Conservation (phyloP, 306 rosid genomes). For the Ormosia emarginata region DNA sequence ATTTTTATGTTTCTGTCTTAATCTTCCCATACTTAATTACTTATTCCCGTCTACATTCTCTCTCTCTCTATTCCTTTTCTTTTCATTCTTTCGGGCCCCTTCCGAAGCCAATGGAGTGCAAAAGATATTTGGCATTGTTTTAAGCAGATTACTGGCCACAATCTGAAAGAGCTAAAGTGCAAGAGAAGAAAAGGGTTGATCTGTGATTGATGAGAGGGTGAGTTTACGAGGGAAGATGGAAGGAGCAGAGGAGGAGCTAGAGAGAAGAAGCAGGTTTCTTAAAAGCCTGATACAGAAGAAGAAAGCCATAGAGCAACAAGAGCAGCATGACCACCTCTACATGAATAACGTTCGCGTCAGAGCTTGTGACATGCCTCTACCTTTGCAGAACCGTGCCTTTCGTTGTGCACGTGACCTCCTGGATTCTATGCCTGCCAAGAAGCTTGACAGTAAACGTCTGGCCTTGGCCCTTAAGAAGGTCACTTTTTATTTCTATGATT, state of each 20-base stretch:
- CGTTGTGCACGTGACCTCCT: conserved; percentile 66
- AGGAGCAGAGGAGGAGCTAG: conserved; percentile 82
- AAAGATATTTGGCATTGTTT: conserved; percentile 30
- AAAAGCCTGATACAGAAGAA: conserved; percentile 74
- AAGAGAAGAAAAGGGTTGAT: background rate
- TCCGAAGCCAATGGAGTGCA: conserved; percentile 29
- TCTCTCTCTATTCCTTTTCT: background rate
- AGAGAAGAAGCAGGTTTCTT: conserved; percentile 80
- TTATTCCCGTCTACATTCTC: background rate
- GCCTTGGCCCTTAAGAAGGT: conserved; percentile 95
- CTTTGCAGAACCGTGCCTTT: conserved; percentile 76
- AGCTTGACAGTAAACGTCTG: conserved; percentile 77
- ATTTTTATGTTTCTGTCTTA: background rate
- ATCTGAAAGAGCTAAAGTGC: background rate
- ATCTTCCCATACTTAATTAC: background rate
- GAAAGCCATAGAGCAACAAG: conserved; percentile 68
- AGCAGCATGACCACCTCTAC: conserved; percentile 41
- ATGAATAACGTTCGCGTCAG: conserved; percentile 47
- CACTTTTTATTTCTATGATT: background rate
- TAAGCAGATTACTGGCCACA: background rate
- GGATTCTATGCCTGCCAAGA: conserved; percentile 76
- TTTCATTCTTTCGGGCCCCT: conserved; percentile 28
- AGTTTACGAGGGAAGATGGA: conserved; percentile 35
- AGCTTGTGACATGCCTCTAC: conserved; percentile 77
- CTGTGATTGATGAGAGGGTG: conserved; percentile 29